Base-by-base conservation (phyloP, 169 alveolate genomes). In the Babesia ovata region DNA sequence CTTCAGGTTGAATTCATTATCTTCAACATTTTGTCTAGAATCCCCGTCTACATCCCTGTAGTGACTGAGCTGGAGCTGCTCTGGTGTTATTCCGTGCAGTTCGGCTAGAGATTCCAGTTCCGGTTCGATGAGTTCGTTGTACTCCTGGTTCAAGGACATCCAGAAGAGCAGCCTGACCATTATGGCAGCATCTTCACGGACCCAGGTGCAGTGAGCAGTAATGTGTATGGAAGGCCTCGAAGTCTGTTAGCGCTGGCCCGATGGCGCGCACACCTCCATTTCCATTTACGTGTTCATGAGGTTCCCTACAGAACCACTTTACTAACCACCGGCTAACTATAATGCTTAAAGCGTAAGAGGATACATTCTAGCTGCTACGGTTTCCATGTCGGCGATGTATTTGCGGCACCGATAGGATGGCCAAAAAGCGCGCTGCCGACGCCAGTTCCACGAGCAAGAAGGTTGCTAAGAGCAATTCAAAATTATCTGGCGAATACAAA, bases 101-200 rank as follows among this genome's bases (percentile, higher is more conserved):
- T 56, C 71, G 19, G 72, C 72, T 0, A 71, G 81, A 14, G 87
- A 56, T 71, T 66, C 78, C 53, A 79, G 59, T 56, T 79, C 87
- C 29, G 71, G 62, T 62, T 79, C 84, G 53, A 79, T 79, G 39
- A 79, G 66, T 36, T 79, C 87, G 50, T 79, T 69, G 67, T 79
- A 79, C 49, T 79, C 87, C 19, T 58, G 56, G 60, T 79, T 71
- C 70, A 71, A 6, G 13, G 75, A 53, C 87, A 79, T 79, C 81
- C 87, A 72, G 67, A 79, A 79, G 50, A 79, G 65, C 36, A 60
- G 39, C 54, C 84, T 52, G 48, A 39, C 70, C 87, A 79, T 79
- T 29, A 2, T 56, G 26, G 45, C 61, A 13, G 42, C 21, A 45
- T 33, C 14, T 33, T 33, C 39, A 33, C 2, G 39, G 39, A 33